Base-by-base conservation (phyloP, 2,329 filamentous ascomycete species). In the Coniochaeta sp. region DNA sequence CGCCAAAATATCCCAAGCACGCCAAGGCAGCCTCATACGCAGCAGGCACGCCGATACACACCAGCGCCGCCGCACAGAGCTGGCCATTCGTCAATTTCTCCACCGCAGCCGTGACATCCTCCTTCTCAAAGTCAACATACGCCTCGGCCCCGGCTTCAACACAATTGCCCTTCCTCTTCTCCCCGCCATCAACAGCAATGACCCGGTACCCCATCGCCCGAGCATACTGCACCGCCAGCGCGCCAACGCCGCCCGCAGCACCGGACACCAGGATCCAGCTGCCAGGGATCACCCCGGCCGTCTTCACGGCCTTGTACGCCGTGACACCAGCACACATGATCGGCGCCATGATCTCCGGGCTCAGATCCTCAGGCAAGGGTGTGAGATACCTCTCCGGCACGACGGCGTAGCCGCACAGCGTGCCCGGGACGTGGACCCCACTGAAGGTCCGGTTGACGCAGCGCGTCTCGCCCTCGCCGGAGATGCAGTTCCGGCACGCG, bases 321-420 rank as follows among this genome's bases (percentile, higher is more conserved):
- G 76, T 78, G 0, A 77, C 74, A 0, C 77, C 77, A 0, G 71
- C 76, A 59, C 77, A 79, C 34, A 79, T 62, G 7, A 78, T 70
- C 0, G 76, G 77, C 1, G 74, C 76, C 0, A 77, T 65, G 5
- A 67, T 54, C 55, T 77, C 73, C 52, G 77, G 75, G 2, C 71
- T 69, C 1, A 73, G 64, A 0, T 67, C 60, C 0, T 63, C 61
- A 1, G 74, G 71, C 17, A 75, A 62, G 16, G 62, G 64, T 9
- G 71, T 60, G 0, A 74, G 59, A 59, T 77, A 77, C 2, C 70
- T 66, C 3, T 67, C 67, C 0, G 74, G 73, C 1, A 71, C 69
- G 6, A 76, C 59, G 24, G 71, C 69, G 58, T 75, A 73, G 62
- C 77, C 70, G 11, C 74, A 71, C 62, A 77, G 77, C 0, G 75